Base-by-base conservation (phyloP, 2,329 filamentous ascomycete genomes). In the Pseudomassariella vexata region DNA sequence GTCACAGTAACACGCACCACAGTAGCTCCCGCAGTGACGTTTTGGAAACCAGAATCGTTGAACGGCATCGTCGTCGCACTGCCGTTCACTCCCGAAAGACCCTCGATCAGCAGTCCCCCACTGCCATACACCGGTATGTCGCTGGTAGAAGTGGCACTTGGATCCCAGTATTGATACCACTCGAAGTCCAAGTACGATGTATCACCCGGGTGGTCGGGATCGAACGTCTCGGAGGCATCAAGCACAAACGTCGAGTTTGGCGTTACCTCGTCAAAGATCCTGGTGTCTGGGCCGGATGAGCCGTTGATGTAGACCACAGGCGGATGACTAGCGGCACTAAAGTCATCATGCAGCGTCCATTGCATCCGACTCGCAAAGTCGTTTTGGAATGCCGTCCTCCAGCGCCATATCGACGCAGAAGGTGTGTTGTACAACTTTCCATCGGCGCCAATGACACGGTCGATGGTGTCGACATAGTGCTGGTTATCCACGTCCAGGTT, bases 311-410 rank as follows among this genome's bases (percentile, higher is more conserved):
- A n/a, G 9, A 24, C 26, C 10, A 39, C 28, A 5, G 36, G 36
- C 10, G 21, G 24, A 15, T 38, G 36, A 11, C 22, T 32, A 5
- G 19, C 27, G 6, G 24, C 19, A 12, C 16, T 44, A 10, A 59
- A 33, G n/a, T 38, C 20, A 11, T 15, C 23, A 6, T 24, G 28
- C 12, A 26, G 15, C 3, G 46, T 46, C 56, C 55, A 58, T 32
- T 49, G 42, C 32, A 59, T 56, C 12, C 56, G 40, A 2, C 48
- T 44, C 4, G 54, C 53, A 30, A 60, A 55, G 27, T 57, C 54
- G 29, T 49, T 38, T 36, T 59, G 55, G 32, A 41, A 57, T 3
- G 42, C 51, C 9, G 48, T 9, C 9, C 53, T 33, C 55, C 55
- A 57, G 6, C 54, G 42, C 53, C 53, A 59, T 28, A 58, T 52